Base-by-base conservation (phyloP, 148 eudicot genomes). In the Spergularia marina region DNA sequence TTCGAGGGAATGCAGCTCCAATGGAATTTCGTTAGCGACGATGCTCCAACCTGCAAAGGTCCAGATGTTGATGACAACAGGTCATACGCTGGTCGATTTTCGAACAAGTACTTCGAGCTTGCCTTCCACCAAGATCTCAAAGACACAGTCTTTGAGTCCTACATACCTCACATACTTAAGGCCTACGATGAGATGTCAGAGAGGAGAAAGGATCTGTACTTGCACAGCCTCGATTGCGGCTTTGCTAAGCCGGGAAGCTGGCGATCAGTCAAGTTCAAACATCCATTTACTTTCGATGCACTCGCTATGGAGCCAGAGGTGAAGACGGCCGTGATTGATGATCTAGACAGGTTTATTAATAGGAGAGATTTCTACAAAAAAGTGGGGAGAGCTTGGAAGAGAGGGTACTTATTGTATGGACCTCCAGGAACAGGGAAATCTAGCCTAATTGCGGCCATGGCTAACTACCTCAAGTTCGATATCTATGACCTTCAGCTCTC, bases 371-470 rank as follows among this genome's bases (percentile, higher is more conserved):
- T 76, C 30, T 83, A 83, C 34, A 77, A 23, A 25, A 80, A 81
- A 40, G 78, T 80, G 1, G 83, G 86, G 12, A 64, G 80, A 73
- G 79, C 83, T 14, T 80, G 86, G 83, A 83, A 83, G 68, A 77
- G 86, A 61, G 83, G 86, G 52, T 83, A 80, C 34, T 70, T 80
- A 79, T 41, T 83, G 10, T 83, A 83, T 54, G 86, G 86, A 17
- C 86, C 86, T 10, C 86, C 86, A 10, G 86, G 86, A 53, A 83
- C 86, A 0, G 86, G 86, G 14, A 83, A 83, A 34, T 83, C 86
- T 0, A 83, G 86, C 79, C 66, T 83, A 61, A 71, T 83, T 49
- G 86, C 83, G 0, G 86, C 86, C 34, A 83, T 83, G 81, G 86
- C 86, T 12, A 83, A 83, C 58, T 41, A 83, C 74, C 76, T 83